Evolutionary conservation across 2,329 filamentous ascomycete species (phyloP).

Genomic region (Scleromitrula shiraiana): DNA sequence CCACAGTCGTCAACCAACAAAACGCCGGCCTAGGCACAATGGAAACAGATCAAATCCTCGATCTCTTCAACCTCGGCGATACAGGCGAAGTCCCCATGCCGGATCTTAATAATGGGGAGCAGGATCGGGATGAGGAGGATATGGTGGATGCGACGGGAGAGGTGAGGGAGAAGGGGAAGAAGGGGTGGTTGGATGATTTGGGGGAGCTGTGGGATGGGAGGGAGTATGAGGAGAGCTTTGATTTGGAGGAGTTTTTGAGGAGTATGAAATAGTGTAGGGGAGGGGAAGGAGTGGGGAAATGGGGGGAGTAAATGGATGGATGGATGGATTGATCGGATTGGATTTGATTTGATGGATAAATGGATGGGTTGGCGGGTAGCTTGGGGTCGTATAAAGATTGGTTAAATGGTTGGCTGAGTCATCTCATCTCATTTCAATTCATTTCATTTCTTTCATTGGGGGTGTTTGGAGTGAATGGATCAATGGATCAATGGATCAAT

Average conservation of each 20-base stretch:
- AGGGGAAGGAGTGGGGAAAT: not conserved
- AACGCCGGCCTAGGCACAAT: conserved; percentile 87
- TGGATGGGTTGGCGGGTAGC: not conserved
- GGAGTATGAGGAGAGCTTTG: conserved; percentile 97
- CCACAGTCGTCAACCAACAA: conserved; percentile 97
- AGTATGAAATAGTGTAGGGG: conserved; percentile 55
- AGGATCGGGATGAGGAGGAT: conserved; percentile 64
- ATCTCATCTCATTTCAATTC: no score
- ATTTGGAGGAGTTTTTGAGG: conserved; percentile 89
- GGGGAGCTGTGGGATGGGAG: conserved; percentile 96
- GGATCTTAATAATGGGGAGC: conserved; percentile 41
- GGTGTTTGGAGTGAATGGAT: no score
- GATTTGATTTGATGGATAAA: not conserved
- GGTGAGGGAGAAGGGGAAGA: conserved; percentile 89
- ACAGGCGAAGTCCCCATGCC: conserved; percentile 60
- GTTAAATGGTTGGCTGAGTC: no score
- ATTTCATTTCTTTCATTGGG: no score
- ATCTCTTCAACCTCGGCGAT: conserved; percentile 88
- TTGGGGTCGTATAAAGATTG: no score
- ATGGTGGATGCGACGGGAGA: conserved; percentile 94
- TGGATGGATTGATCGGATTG: not conserved
- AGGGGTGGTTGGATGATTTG: conserved; percentile 89
- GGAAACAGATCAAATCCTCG: conserved; percentile 97
- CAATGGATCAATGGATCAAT: no score
- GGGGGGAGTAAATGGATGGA: no score